Evolutionary conservation across 768 basidiomycete species (phyloP), one percentile per base, ranked within the genome.

Genomic region (Psilocybe cyanescens): DNA sequence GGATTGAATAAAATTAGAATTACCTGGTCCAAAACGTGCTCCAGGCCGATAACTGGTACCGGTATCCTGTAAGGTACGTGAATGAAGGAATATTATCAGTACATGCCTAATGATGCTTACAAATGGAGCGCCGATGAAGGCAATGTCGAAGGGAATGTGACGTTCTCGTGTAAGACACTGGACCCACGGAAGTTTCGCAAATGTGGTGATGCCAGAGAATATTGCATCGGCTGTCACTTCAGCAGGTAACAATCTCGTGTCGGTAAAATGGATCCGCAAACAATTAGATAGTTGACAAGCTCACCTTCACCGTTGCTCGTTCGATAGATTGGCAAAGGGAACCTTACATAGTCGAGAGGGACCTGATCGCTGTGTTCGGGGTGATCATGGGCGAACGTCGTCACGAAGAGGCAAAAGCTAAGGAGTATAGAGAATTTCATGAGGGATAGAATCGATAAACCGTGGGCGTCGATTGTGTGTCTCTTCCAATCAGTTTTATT

Each of bases 131-230:
- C 90, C 94, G 44, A 95, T 74, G 71, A 96, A 86, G 24, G 91
- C 93, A 57, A 96, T 88, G 73, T 96, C 94, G 65, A 92, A 88
- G 1, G 81, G 72, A 31, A 77, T 72, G 55, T 86, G 69, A 49
- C 72, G 80, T 57, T 89, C 85, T 63, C 82, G 82, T 46, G 86
- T 86, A 54, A 95, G 84, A 71, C 94, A 95, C 65, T 88, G 84
- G 1, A 87, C 82, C 85, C 90, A 94, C 29, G 92, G 92, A n/a
- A 96, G 81, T 72, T 84, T 94, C 16, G 94, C 94, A 71, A 95
- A 96, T 2, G 92, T 92, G 1, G 87, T 86, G 35, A 94, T 89
- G 8, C 94, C 94, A 49, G 90, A 87, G 74, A 94, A 95, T 37
- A 90, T 76, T 16, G 92, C 86, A 70, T 95, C 88, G 3, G 88